Evolutionary conservation across 345 rosid genomes (phyloP), one percentile per base, ranked within the genome.

Genomic region (Eucalyptus erythrocorys): DNA sequence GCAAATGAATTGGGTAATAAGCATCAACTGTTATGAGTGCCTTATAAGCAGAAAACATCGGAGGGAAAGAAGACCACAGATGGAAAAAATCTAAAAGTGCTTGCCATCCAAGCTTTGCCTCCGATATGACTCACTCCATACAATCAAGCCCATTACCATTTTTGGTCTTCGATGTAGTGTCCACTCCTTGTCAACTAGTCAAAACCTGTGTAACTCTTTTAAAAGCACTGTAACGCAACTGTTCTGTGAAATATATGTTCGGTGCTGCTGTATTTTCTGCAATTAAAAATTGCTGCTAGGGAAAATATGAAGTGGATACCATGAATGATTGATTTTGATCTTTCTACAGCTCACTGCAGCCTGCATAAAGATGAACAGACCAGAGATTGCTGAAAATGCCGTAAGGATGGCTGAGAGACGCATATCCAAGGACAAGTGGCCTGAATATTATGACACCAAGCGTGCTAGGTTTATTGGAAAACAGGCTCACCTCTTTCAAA

Each of bases 381-480:
- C 94, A 66, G 97, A 96, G 92, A 94, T 96, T 87, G 99, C 99
- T 42, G 95, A 91, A 90, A 95, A 90, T 87, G 99, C 99, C 9
- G 91, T 97, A 19, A 88, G 92, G 90, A 90, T 97, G 85, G 98
- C 97, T 1, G 98, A 96, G 93, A 95, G 92, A 89, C 93, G 94
- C 86, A 90, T 96, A 86, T 91, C 96, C 26, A 71, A 90, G 88
- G 99, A 97, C 92, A 94, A 93, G 89, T 97, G 99, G 99, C 99
- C 99, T 1, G 98, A 97, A 90, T 96, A 97, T 91, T 97, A 96
- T 49, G 99, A 97, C 88, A 95, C 97, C 5, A 95, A 93, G 90
- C 87, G 91, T 87, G 97, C 92, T 87, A 95, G 97, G 90, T 96
- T 97, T 87, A 96, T 96, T 17, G 98, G 99, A n/a, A 97, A 97